Evolutionary conservation across 176 grass and related monocot genomes (phyloP).

Genomic region (Lolium rigidum): DNA sequence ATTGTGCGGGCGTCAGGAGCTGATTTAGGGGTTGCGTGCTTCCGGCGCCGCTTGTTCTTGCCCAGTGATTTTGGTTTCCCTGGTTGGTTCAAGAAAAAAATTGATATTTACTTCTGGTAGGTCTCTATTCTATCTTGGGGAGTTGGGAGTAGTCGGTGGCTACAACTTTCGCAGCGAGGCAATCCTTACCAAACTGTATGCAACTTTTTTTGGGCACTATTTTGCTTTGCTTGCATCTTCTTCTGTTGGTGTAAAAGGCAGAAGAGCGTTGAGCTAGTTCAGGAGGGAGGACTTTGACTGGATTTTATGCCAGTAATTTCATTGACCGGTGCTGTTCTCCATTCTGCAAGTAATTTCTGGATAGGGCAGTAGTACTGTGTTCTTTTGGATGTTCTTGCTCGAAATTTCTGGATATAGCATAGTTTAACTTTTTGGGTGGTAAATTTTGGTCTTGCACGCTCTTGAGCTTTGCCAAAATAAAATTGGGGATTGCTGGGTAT

Average conservation of each 20-base stretch:
- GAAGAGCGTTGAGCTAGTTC: conserved; percentile 3
- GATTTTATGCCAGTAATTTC: background rate
- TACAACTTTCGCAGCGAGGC: background rate
- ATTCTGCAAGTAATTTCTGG: background rate
- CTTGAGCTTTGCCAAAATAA: background rate
- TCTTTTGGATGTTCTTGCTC: conserved; percentile 10
- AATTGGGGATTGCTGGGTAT: conserved; percentile 4
- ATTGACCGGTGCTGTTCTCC: background rate
- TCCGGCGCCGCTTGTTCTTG: background rate
- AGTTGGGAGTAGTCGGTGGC: conserved; percentile 16
- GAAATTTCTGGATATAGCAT: background rate
- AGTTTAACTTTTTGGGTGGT: background rate
- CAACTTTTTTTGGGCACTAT: background rate
- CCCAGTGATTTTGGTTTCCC: conserved; percentile 31
- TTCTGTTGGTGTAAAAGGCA: background rate
- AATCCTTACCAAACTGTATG: background rate
- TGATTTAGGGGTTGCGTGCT: conserved; percentile 22
- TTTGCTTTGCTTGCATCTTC: background rate
- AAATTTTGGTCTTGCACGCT: background rate
- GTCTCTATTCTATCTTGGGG: conserved; percentile 5
- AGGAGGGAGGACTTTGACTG: conserved; percentile 2
- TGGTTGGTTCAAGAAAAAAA: background rate
- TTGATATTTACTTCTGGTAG: background rate
- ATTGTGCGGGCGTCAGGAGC: background rate
- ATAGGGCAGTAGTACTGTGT: too few species aligned